Evolutionary conservation across 2,329 filamentous ascomycete species (phyloP), one percentile per base, ranked within the genome.

Genomic region (Cladobotryum mycophilum): DNA sequence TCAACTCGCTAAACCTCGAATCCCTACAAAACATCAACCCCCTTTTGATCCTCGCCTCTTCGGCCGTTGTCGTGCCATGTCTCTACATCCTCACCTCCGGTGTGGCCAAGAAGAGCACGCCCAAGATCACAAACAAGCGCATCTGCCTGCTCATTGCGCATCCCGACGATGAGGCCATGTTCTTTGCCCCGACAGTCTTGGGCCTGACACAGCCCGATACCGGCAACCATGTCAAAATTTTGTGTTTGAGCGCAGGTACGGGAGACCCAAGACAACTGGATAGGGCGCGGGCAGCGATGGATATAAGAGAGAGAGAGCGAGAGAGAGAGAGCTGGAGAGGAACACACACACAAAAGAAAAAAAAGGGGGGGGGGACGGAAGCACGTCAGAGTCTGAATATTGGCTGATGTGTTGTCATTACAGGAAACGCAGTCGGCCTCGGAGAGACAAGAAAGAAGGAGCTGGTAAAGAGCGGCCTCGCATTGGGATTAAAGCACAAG

Each of bases 141-240:
- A 89, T 99, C 64, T 87, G 88, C 66, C 80, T 99, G 48, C 76
- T 99, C 49, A 97, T 99, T 63, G 93, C 93, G 18, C 93, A 99
- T 71, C 93, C 93, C 0, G 93, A 99, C 70, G 93, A 99, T 64
- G 93, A 99, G 74, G 93, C 92, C 68, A 99, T 99, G 93, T 99
- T 99, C 77, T 99, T 99, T 71, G 84, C 90, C 56, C 93, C 93
- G 0, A 88, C 89, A 1, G 76, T 97, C 13, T 78, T 95, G 60
- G 84, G 88, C n/a, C 79, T 99, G 52, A 92, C 90, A 15, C 76
- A 80, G 13, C 89, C 89, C 4, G 81, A 84, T 53, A 76, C 86
- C 17, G 87, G 88, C 4, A 97, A 99, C 70, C 89, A 95, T 65
- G 79, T 99, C 64, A 93, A 95, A 71, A 95, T 99, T 56, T 72